Percentiles rank a stretch among this genome's conserved stretches.
Evolutionary conservation across 176 grass and related monocot species (phyloP).

Genomic region (Avena sativa): DNA sequence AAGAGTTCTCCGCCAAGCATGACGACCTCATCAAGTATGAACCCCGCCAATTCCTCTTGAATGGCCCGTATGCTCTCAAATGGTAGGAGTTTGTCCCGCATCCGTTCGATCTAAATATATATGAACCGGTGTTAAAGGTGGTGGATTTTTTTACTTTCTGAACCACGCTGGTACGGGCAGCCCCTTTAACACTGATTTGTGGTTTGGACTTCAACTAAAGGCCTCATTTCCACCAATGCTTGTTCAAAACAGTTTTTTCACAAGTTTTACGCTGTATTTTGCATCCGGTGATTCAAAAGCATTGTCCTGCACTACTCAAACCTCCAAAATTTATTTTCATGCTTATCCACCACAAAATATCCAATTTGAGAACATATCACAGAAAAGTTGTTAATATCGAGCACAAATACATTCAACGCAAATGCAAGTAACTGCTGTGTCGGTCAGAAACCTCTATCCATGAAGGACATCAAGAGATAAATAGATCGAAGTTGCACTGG

Average conservation of each 20-base stretch:
- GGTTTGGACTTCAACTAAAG: too few relatives aligned
- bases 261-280: neutral
- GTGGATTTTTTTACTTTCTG: too few relatives aligned
- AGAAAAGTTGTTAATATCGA: neutral
- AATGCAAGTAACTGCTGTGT: neutral
- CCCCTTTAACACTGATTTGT: too few relatives aligned
- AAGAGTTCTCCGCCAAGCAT: too few relatives aligned
- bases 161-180: too few relatives aligned
- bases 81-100: too few relatives aligned
- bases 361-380: neutral
- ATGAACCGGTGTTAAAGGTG: too few relatives aligned
- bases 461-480: neutral
- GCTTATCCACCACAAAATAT: neutral
- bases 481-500: neutral
- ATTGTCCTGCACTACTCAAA: neutral
- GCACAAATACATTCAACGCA: neutral
- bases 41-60: too few relatives aligned
- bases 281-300: neutral
- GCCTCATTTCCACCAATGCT: neutral
- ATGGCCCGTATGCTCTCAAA: too few relatives aligned
- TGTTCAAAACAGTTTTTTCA: conserved; percentile 4
- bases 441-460: neutral
- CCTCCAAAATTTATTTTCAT: neutral
- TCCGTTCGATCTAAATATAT: too few relatives aligned
- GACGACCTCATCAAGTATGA: too few relatives aligned